phyloP scores from a whole-genome alignment of 2,329 filamentous ascomycete genomes.

The Trichoderma sp. region DNA sequence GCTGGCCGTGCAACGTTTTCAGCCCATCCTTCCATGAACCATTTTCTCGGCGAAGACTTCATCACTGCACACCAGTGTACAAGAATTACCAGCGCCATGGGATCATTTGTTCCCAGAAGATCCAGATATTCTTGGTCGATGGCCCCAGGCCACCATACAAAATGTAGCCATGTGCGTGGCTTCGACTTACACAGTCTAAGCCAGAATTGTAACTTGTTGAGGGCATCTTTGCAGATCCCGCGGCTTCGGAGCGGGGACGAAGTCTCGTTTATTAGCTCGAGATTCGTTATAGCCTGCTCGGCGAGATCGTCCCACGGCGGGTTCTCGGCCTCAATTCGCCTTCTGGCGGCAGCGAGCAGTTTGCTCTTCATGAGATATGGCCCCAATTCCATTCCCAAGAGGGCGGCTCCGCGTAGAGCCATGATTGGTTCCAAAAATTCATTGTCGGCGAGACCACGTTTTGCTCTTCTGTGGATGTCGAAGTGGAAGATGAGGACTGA shows the following conservation, averaged over 20 bases:
- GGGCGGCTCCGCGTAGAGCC: background rate
- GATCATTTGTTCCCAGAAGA: background rate
- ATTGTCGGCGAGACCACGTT: background rate
- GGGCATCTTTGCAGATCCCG: background rate
- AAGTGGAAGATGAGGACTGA: constrained; percentile 15
- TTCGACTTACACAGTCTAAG: background rate
- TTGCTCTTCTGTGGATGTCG: constrained; percentile 15
- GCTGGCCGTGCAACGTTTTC: background rate
- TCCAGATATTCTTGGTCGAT: constrained; percentile 1
- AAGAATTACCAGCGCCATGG: constrained; percentile 5
- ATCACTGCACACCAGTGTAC: constrained; percentile 10
- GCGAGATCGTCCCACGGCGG: constrained; percentile 4
- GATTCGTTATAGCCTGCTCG: background rate
- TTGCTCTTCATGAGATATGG: constrained; percentile 6
- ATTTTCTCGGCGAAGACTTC: constrained; percentile 4
- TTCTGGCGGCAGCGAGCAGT: background rate
- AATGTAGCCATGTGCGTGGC: constrained; percentile 3
- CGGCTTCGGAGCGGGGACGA: background rate
- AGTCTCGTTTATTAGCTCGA: background rate
- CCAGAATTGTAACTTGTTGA: background rate
- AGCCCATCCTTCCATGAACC: constrained; percentile 8
- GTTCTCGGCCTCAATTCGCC: background rate
- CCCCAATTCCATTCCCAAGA: background rate
- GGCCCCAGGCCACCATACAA: constrained; percentile 4
- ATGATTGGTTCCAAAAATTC: background rate